Base-by-base conservation (phyloP, 371 early-diverging fungal species). In the Saksenaea vasiformis region DNA sequence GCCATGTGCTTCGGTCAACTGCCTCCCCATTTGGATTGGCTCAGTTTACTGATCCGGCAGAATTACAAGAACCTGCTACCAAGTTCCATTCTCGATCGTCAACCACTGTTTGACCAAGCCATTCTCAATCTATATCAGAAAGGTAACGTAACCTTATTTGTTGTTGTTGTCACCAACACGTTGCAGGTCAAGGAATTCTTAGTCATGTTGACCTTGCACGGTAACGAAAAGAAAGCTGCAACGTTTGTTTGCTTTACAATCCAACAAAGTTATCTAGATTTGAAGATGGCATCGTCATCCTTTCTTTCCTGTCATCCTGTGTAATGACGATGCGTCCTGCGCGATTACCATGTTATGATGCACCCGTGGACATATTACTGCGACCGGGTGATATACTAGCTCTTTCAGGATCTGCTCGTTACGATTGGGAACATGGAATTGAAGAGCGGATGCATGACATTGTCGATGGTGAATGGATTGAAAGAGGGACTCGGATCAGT, bases 391-490 rank as follows among this genome's bases (percentile, higher is more conserved):
- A 78, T 66, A 64, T 78, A 3, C 22, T 81, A 27, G 64, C 74
- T 2, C 24, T 81, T 27, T 69, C 75, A 4, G 69, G 73, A 26
- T 66, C 73, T 1, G 75, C 79, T 37, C 64, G 82, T 19, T 81
- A 73, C 47, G 53, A 71, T 4, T 81, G 82, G 82, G 72, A 74
- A 26, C 82, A 81, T 61, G 77, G 82, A 7, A 81, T 81, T 17
- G 61, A 69, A 28, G 72, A 74, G 34, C 59, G 59, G 17, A 24
- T 59, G 10, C 26, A 44, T 17, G 82, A 81, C 54, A 27, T 43
- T 0, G 44, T 73, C 0, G 63, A 72, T 43, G 79, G 68, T 5
- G 69, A 75, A 56, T 14, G 27, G 14, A 74, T 76, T 26, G 62
- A 74, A 53, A 62, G 82, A 47, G 71, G 72, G 2, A 71, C 74